Evolutionary conservation across 768 basidiomycete species (phyloP).

Genomic region (Leccinum sublutescens): DNA sequence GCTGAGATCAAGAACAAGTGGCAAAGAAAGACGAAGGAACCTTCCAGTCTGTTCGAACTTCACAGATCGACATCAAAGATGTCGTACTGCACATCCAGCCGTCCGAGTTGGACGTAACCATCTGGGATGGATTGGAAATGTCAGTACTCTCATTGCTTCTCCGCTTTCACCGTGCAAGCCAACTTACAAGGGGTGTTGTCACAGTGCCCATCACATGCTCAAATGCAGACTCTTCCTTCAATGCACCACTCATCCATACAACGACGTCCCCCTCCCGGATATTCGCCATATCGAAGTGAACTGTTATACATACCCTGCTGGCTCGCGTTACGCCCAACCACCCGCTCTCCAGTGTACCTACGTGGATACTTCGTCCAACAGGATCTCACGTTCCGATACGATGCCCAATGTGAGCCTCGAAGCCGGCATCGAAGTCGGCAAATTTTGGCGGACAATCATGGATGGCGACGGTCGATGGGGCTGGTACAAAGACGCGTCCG

Average conservation of each 20-base stretch:
- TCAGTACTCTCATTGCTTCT: conserved; percentile 8
- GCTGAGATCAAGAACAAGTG: background rate
- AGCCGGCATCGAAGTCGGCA: conserved; percentile 26
- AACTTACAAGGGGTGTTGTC: background rate
- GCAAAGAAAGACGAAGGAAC: background rate
- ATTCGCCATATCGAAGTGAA: conserved; percentile 18
- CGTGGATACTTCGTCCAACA: conserved; percentile 9
- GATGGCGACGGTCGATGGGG: conserved; percentile 24
- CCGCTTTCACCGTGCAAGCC: background rate
- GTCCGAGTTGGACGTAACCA: conserved; percentile 16
- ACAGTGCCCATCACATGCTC: conserved; percentile 21
- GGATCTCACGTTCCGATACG: background rate
- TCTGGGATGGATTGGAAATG: conserved; percentile 26
- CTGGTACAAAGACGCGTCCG: conserved; percentile 41
- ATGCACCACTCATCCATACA: conserved; percentile 15
- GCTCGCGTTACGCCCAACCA: conserved; percentile 3
- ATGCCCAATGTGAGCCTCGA: background rate
- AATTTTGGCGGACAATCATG: conserved; percentile 15
- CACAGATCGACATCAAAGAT: conserved; percentile 4
- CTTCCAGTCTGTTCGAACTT: background rate
- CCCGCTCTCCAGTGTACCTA: conserved; percentile 16
- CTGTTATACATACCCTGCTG: conserved; percentile 16
- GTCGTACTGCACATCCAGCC: conserved; percentile 15
- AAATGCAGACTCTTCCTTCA: conserved; percentile 25
- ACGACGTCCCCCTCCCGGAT: conserved; percentile 8